Evolutionary conservation across 371 early-diverging fungal genomes (phyloP), one percentile per base, ranked within the genome.

Genomic region (Fennellomyces sp.): DNA sequence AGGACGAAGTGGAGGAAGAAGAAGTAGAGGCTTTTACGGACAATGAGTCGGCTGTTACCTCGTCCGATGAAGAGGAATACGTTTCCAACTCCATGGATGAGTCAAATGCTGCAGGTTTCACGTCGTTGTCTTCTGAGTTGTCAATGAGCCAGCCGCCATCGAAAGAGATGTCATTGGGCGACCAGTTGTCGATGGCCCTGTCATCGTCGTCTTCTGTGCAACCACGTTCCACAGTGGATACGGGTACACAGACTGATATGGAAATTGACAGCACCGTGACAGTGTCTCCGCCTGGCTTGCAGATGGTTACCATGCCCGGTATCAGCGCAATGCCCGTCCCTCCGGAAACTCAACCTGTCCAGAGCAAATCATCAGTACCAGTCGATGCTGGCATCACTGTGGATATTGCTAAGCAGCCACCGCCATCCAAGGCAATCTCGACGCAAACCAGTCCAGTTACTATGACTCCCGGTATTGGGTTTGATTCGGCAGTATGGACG

Each of bases 61-160:
- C n/a, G n/a, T n/a, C n/a, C n/a, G 49, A 58, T 13, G 49, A 49
- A 31, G 35, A 50, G n/a, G 58, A 58, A 19, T 8, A 33, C 12
- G 27, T 27, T 49, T 49, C 30, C 26, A 17, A n/a, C 7, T 52
- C 26, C 13, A 27, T 29, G 27, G 52, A 52, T 31, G 52, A 45
- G 12, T 45, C 21, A 21, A 45, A n/a, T 45, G 5, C 45, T 17
- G 23, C 45, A 0, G 56, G 65, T 1, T 59, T 65, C 47, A 59
- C 65, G 5, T 50, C 65, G 2, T 51, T 65, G 38, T 65, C 65
- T 1, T 56, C 56, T 8, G 65, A 65, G 38, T 23, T 65, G 13
- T 57, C 58, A 19, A 52, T 57, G 21, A 63, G 63, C 38, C 50
- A 56, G 38, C 36, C 10, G 13, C 36, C 12, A 21, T 23, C 45